Conservation (phyloP, 192 early-diverging fungal species). For the Backusella macrospora region DNA sequence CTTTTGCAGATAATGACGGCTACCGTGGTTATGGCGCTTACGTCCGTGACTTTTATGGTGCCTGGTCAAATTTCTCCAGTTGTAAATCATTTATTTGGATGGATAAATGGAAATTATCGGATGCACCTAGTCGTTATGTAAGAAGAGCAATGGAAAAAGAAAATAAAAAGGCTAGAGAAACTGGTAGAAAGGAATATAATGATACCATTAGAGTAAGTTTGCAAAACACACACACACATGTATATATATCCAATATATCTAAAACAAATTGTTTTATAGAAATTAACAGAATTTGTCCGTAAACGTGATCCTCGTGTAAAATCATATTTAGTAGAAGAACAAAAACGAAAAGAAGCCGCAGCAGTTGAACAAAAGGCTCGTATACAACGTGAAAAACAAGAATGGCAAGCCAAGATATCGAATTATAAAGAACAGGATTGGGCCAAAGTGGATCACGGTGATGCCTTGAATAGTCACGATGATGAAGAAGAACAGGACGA, state of each 20-base stretch:
- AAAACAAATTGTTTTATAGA: slow-evolving; percentile 34
- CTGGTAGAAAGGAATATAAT: slow-evolving; percentile 72
- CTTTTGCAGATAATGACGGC: slow-evolving; percentile 62
- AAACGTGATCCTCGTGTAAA: slow-evolving; percentile 93
- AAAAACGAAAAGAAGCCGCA: slow-evolving; percentile 54
- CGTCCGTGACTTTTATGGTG: slow-evolving; percentile 75
- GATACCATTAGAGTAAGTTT: slow-evolving; percentile 66
- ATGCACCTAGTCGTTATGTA: slow-evolving; percentile 80
- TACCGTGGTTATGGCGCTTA: slow-evolving; percentile 42
- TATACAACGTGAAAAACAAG: slow-evolving; percentile 59
- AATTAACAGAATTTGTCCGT: slow-evolving; percentile 74
- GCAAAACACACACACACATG: background rate
- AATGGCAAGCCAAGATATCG: slow-evolving; percentile 50
- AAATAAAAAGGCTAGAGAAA: slow-evolving; percentile 83
- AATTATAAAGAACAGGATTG: slow-evolving; percentile 74
- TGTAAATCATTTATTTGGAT: slow-evolving; percentile 93
- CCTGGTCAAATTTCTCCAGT: slow-evolving; percentile 81
- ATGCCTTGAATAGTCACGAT: background rate
- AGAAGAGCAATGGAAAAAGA: slow-evolving; percentile 90
- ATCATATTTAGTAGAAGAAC: slow-evolving; percentile 58
- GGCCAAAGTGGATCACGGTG: slow-evolving; percentile 60
- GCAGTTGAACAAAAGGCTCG: slow-evolving; percentile 63
- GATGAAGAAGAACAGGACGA: slow-evolving; percentile 40
- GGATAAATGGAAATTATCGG: slow-evolving; percentile 83
- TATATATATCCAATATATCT: slow-evolving; percentile 1